Base-by-base conservation (phyloP, 1,284 basidiomycete species). In the Volvariella surrecta region DNA sequence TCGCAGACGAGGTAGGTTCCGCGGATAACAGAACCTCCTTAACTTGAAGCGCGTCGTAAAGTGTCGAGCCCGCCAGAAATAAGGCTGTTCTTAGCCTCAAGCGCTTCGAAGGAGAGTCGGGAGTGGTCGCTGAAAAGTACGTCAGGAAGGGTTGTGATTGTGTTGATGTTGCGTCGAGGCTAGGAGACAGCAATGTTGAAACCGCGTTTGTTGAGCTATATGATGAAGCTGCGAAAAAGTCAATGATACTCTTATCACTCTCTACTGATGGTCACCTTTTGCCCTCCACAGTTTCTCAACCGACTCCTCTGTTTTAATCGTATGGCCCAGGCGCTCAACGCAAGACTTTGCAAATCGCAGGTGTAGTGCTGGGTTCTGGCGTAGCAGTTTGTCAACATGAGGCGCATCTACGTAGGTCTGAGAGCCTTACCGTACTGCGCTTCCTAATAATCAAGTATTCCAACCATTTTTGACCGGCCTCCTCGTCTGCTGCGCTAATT, bases 371-470 rank as follows among this genome's bases (percentile, higher is more conserved):
- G 62, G 61, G 22, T 79, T 73, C 81, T 84, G 42, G 39, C 3
- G 42, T 32, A 24, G n/a, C 8, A 37, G 49, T 38, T 24, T 16
- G 15, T 35, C n/a, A 35, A 35, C 6, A 15, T 35, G 34, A 35
- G 8, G 10, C 24, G 24, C 24, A 28, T 34, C 24, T 39, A 40
- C 41, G 40, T 13, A 2, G 6, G 11, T 11, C 11, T 6, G 24
- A 28, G 11, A 28, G 11, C 59, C 69, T 11, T 51, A 78, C 85
- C 40, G 66, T 69, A 52, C 74, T 82, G 34, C 79, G 74, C 53
- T 79, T 78, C 45, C 76, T 74, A 19, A 94, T 61, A 1, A 93
- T 80, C 1, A 92, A 66, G 56, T 88, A 76, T 54, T 95, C 91
- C 4, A 96, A 67, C 55, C 82, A 93, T 44, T 75, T 72, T 32